Evolutionary conservation across 2,329 filamentous ascomycete species (phyloP), one percentile per base, ranked within the genome.

Genomic region (Aspergillus aculeatinus): DNA sequence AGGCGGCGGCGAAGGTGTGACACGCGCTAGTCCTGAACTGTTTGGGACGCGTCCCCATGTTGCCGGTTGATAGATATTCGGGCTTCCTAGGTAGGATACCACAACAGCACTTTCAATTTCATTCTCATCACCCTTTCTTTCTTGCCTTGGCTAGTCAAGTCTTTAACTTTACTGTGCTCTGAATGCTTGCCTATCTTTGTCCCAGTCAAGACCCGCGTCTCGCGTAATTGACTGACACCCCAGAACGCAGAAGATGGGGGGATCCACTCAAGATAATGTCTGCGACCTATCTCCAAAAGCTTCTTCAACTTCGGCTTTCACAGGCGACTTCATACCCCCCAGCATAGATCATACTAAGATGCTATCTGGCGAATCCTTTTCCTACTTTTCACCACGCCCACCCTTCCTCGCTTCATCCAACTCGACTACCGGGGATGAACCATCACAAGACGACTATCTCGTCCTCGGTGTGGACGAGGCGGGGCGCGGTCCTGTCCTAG

Each of bases 391-490:
- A 0, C 80, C 85, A 16, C 81, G 91, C 1, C 91, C 90, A 1
- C 72, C 83, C 0, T 74, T 78, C n/a, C 84, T 92, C 55, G 82
- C 82, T 23, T 39, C 39, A 47, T 7, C 14, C 44, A 27, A 33
- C 23, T 21, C 9, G 19, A n/a, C 23, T 35, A 23, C 5, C 42
- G 16, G 11, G 35, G 51, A 48, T 25, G 14, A 31, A 19, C 14
- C 42, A 25, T 52, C 29, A 12, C 49, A 6, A 31, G 51, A 49
- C 23, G 52, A 53, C 55, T 48, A 55, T 44, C 58, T 65, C 76
- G 88, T 90, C 21, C 83, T 98, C 23, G 94, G 94, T 63, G 89
- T 98, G 54, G 94, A 98, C 75, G 94, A 98, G 81, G 94, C 94
- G 67, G 94, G 94, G 50, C 87, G 94, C 70, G 94, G 94, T 1